These are phyloP conservation scores for Cytospora schulzeri DNA, from an alignment of 2,329 filamentous ascomycete genomes.

Conservation along the genomic window DNA sequence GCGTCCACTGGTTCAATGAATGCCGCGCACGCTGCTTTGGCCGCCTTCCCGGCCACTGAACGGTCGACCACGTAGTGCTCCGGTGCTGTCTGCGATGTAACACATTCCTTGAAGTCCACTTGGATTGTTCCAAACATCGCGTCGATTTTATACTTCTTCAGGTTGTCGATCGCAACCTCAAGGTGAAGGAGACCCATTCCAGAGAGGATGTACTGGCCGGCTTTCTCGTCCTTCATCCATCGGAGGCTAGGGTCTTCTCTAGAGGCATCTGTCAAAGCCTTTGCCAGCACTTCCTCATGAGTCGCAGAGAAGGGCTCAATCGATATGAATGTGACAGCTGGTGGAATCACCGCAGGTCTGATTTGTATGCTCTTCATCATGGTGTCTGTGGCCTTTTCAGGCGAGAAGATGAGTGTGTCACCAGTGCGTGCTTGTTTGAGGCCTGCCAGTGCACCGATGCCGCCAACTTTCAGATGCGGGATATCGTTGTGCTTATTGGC, in stretches of 20 bases:
- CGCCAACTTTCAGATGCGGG: constrained; percentile 75
- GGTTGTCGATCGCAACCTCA: constrained; percentile 85
- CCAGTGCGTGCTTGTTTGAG: constrained; percentile 91
- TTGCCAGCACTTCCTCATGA: constrained; percentile 76
- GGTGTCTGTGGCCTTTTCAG: constrained; percentile 64
- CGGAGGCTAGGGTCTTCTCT: constrained; percentile 92
- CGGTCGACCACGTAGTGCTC: constrained; percentile 72
- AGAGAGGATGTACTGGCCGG: constrained; percentile 87
- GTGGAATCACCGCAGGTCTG: constrained; percentile 84
- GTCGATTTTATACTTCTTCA: constrained; percentile 86
- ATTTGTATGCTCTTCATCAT: constrained; percentile 77
- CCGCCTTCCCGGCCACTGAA: constrained; percentile 76
- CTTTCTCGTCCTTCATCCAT: constrained; percentile 82
- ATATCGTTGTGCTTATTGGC: constrained; percentile 86
- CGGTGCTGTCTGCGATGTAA: constrained; percentile 59
- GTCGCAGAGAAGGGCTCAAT: constrained; percentile 69
- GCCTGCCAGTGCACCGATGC: constrained; percentile 91
- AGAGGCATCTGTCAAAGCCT: constrained; percentile 74
- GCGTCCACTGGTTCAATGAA: constrained; percentile 61
- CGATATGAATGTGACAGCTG: constrained; percentile 95
- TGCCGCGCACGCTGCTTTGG: constrained; percentile 75
- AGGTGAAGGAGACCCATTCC: constrained; percentile 97
- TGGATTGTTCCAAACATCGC: constrained; percentile 87
- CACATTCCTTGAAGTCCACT: constrained; percentile 90
- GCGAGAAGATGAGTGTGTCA: constrained; percentile 82